Percentiles rank a stretch among this genome's conserved stretches.
These are phyloP conservation scores for Phytophthora pseudosyringae DNA, from an alignment of 352 stramenopile genomes.

Conservation along the genomic window DNA sequence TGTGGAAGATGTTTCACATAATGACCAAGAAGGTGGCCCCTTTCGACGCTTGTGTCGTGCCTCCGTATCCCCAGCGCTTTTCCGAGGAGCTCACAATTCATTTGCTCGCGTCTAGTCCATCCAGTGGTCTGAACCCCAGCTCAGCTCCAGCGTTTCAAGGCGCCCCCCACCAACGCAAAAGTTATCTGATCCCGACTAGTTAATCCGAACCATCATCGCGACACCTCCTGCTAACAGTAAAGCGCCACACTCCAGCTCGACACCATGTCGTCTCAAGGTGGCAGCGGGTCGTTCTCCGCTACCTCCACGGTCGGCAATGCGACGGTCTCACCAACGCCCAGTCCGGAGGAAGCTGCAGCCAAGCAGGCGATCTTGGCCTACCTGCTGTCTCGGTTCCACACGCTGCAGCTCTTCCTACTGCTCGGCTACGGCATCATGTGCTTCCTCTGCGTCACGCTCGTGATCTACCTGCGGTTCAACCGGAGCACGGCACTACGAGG, in stretches of 20 bases:
- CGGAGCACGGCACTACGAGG: slow-evolving; percentile 52
- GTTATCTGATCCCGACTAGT: slow-evolving; percentile 21
- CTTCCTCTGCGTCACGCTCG: slow-evolving; percentile 46
- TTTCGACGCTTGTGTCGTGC: slow-evolving; percentile 7
- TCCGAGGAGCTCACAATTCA: slow-evolving; percentile 29
- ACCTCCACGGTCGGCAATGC: slow-evolving; percentile 12
- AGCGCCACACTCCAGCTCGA: not conserved
- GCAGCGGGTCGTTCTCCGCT: slow-evolving; percentile 13
- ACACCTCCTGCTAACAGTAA: slow-evolving; percentile 16
- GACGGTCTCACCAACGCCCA: slow-evolving; percentile 31
- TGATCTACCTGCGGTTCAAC: slow-evolving; percentile 59
- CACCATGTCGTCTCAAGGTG: slow-evolving; percentile 28
- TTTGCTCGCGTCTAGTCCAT: slow-evolving; percentile 22
- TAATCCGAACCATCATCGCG: slow-evolving; percentile 2
- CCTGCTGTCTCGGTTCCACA: slow-evolving; percentile 49
- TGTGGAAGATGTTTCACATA: slow-evolving; percentile 1
- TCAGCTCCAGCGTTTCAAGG: slow-evolving; percentile 14
- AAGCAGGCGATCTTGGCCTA: slow-evolving; percentile 45
- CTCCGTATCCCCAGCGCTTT: slow-evolving; percentile 4
- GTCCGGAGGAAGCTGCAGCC: slow-evolving; percentile 34
- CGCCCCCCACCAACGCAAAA: slow-evolving; percentile 1
- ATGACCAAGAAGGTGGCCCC: not conserved
- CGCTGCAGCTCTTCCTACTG: slow-evolving; percentile 62
- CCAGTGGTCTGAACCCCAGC: slow-evolving; percentile 3
- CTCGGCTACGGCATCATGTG: slow-evolving; percentile 69